Evolutionary conservation across 1,284 basidiomycete species (phyloP), one percentile per base, ranked within the genome.

Genomic region (Macrocystidia cucumis): DNA sequence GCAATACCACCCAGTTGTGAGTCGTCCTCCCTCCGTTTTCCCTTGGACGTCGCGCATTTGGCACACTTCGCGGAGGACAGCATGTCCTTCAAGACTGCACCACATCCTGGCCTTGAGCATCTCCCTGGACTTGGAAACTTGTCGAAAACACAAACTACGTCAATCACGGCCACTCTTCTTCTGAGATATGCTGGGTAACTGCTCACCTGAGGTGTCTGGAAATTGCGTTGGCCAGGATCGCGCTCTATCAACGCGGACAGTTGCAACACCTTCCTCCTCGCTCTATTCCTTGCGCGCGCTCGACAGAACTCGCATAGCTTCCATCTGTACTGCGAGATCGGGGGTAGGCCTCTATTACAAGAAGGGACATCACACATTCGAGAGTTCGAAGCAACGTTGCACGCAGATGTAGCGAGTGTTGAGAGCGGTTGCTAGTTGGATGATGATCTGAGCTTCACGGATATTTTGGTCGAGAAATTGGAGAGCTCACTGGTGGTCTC

Each of bases 281-380:
- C 29, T 9, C 19, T 29, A 3, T 35, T 31, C 32, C 39, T 39
- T 11, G 32, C 41, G 5, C 37, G 40, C 8, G 34, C 37, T n/a
- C 39, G 41, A 33, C 45, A 49, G 8, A 38, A 31, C 29, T 39
- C 37, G n/a, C 49, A 51, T 35, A 41, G 33, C 34, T 44, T 43
- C 40, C 38, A 44, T n/a, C 33, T 25, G 32, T 49, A 51, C 37
- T 49, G 45, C 16, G 21, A 38, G 2, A 13, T 26, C 3, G 39
- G 21, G 4, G 47, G 46, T 12, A 51, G 35, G 18, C 48, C 38
- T 16, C 45, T 44, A 3, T 29, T 39, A 29, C 49, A 51, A 11
- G 38, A 26, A 13, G 30, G 37, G 8, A 44, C 35, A 2, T 40
- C 40, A 34, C 50, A 51, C 7, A 50, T 17, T 18, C 46, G 39